These are phyloP conservation scores for Obelidium mucronatum DNA, from an alignment of 192 early-diverging fungal genomes.

Conservation along the genomic window DNA sequence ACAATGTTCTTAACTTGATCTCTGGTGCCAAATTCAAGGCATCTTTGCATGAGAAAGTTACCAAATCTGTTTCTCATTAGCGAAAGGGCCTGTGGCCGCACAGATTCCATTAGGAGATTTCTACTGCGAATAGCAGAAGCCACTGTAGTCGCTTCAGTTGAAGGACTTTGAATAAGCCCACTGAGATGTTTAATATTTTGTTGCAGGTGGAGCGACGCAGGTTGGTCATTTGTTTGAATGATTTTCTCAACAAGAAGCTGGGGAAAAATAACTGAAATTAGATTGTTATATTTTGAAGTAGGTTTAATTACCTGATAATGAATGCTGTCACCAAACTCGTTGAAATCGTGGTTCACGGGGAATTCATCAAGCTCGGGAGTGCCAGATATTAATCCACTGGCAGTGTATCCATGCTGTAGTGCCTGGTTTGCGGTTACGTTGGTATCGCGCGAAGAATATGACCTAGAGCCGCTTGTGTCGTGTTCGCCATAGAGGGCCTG, in stretches of 20 bases:
- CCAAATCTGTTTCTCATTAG: constrained; percentile 80
- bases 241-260: constrained; percentile 74
- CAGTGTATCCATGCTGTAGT: background rate
- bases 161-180: constrained; percentile 42
- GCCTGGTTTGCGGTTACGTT: background rate
- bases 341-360: constrained; percentile 33
- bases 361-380: constrained; percentile 2
- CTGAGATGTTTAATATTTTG: constrained; percentile 70
- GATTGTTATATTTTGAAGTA: background rate
- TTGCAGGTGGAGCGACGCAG: constrained; percentile 74
- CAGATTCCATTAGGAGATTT: constrained; percentile 64
- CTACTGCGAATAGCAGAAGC: constrained; percentile 40
- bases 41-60: constrained; percentile 78
- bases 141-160: background rate
- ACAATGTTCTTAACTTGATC: constrained; percentile 65
- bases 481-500: background rate
- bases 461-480: background rate
- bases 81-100: constrained; percentile 59
- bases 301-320: constrained; percentile 18
- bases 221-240: constrained; percentile 75
- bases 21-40: constrained; percentile 69
- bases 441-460: constrained; percentile 1
- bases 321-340: constrained; percentile 31
- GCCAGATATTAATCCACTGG: background rate
- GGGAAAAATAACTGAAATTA: background rate